phyloP scores from a whole-genome alignment of 2,329 filamentous ascomycete species.

The Xylaria sp. region DNA sequence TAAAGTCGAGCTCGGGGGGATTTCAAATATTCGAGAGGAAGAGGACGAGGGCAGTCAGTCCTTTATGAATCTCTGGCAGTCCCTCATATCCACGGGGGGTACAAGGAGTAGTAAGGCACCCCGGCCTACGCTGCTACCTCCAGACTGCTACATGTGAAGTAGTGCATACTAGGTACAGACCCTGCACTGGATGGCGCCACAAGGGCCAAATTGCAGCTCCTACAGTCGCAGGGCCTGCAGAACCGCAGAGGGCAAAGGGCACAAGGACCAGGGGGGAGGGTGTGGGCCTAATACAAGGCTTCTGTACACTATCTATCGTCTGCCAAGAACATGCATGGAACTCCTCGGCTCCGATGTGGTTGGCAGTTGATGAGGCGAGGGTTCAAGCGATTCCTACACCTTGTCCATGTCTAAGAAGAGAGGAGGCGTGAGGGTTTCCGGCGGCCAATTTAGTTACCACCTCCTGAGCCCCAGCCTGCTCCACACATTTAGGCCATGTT shows the following conservation, averaged over 20 bases:
- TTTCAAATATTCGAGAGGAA: constrained; percentile 33
- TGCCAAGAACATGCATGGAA: constrained; percentile 37
- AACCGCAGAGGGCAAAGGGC: constrained; percentile 1
- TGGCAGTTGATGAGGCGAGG: constrained; percentile 30
- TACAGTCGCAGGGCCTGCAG: constrained; percentile 41
- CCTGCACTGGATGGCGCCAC: constrained; percentile 35
- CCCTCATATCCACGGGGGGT: constrained; percentile 25
- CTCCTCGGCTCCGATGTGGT: constrained; percentile 33
- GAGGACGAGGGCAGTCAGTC: constrained; percentile 25
- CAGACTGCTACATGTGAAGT: constrained; percentile 16
- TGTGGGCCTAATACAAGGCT: constrained; percentile 32
- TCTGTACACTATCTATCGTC: constrained; percentile 15
- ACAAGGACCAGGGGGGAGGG: constrained; percentile 29
- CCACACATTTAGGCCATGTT: constrained; percentile 24
- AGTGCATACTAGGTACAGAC: constrained; percentile 22
- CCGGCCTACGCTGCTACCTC: constrained; percentile 5
- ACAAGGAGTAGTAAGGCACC: constrained; percentile 35
- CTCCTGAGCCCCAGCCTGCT: constrained; percentile 31
- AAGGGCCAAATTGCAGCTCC: constrained; percentile 37
- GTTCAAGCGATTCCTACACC: constrained; percentile 28
- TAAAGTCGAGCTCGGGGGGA: constrained; percentile 32
- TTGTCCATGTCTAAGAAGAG: constrained; percentile 32
- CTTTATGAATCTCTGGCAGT: constrained; percentile 34
- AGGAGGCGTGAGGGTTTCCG: constrained; percentile 24
- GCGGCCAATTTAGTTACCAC: constrained; percentile 23